phyloP scores from a whole-genome alignment of 2,329 filamentous ascomycete species.

The Aspergillus sp. region DNA sequence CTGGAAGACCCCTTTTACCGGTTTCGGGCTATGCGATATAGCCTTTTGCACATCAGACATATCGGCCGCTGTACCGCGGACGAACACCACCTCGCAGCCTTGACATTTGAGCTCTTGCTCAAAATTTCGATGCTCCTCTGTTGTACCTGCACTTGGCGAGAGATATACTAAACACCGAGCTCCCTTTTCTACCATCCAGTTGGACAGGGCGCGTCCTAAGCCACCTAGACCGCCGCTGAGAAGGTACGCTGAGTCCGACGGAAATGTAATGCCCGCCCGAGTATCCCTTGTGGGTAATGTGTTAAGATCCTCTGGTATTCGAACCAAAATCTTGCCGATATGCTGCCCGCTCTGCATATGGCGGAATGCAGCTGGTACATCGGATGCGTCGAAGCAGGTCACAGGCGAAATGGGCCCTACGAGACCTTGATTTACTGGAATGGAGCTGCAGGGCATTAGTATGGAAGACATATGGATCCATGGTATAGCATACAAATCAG shows the following conservation, averaged over 20 bases:
- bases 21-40: background rate
- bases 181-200: conserved; percentile 17
- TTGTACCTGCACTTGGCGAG: conserved; percentile 6
- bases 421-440: background rate
- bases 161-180: conserved; percentile 16
- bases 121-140: background rate
- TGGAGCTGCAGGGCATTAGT: background rate
- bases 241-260: conserved; percentile 18
- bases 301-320: conserved; percentile 15
- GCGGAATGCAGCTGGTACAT: conserved; percentile 23
- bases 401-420: background rate
- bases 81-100: background rate
- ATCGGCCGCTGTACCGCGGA: conserved; percentile 10
- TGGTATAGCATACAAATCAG: background rate
- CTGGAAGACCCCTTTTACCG: conserved; percentile 22
- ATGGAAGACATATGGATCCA: background rate
- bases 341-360: conserved; percentile 37
- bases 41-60: conserved; percentile 10
- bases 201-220: conserved; percentile 13
- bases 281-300: background rate
- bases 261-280: conserved; percentile 18
- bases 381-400: background rate
- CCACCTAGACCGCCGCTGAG: conserved; percentile 19
- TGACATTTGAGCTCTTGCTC: conserved; percentile 6
- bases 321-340: conserved; percentile 43